phyloP scores from a whole-genome alignment of 1,284 basidiomycete species.

The Apiotrichum montevideense region DNA sequence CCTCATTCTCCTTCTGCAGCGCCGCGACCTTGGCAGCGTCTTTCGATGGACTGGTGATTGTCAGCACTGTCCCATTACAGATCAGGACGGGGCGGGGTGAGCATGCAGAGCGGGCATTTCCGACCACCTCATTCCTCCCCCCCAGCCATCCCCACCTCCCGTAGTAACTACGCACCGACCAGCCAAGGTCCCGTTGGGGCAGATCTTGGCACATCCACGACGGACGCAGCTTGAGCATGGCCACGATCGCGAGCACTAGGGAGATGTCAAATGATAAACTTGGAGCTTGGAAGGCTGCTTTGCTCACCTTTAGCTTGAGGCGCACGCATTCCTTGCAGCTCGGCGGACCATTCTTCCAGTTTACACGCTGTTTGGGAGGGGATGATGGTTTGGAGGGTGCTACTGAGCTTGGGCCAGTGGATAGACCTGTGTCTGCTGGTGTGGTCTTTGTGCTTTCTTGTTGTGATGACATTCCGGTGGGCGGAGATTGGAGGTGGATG shows the following conservation, averaged over 20 bases:
- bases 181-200: conserved; percentile 16
- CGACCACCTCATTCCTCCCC: too few species aligned
- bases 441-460: neutral
- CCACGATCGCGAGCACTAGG: conserved; percentile 22
- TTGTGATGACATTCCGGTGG: neutral
- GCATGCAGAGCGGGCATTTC: too few species aligned
- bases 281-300: neutral
- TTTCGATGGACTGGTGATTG: conserved; percentile 11
- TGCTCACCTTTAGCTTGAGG: conserved; percentile 22
- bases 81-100: too few species aligned
- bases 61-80: neutral
- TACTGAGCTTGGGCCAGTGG: neutral
- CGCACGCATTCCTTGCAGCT: conserved; percentile 22
- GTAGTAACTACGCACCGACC: conserved; percentile 9
- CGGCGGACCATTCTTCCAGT: conserved; percentile 20
- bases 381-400: neutral
- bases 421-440: neutral
- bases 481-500: neutral
- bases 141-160: neutral
- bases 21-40: conserved; percentile 14
- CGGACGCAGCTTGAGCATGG: conserved; percentile 22
- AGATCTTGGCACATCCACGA: conserved; percentile 20
- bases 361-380: conserved; percentile 7
- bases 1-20: conserved; percentile 16
- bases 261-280: too few species aligned